Percentiles rank a stretch among this genome's conserved stretches.
Evolutionary conservation across 805 yeast genomes (phyloP).

Genomic region (Saccharomycopsis guyanensis): DNA sequence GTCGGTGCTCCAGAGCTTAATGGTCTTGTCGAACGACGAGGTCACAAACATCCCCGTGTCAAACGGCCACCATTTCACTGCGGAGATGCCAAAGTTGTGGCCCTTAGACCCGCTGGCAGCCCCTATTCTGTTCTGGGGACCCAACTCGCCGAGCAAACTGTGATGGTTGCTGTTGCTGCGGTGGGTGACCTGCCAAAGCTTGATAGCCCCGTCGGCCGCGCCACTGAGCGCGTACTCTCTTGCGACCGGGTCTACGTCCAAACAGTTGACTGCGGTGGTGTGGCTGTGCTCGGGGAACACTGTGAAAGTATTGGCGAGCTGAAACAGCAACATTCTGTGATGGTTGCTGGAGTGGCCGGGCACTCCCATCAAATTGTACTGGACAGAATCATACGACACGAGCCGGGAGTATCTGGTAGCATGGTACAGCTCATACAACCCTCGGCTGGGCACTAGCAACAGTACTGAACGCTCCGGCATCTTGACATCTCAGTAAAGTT

Average conservation of each 20-base stretch:
- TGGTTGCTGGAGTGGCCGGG: neutral
- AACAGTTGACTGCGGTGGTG: conserved; percentile 41
- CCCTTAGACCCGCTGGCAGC: conserved; percentile 28
- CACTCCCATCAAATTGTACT: neutral
- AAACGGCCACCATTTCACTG: conserved; percentile 79
- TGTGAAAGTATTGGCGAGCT: neutral
- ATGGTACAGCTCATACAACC: neutral
- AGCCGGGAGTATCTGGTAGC: neutral
- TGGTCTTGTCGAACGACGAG: conserved; percentile 69
- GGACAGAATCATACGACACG: neutral
- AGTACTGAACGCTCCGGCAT: too few relatives aligned
- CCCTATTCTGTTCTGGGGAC: conserved; percentile 10
- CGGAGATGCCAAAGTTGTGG: conserved; percentile 69
- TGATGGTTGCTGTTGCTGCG: conserved; percentile 21
- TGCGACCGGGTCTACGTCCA: conserved; percentile 45
- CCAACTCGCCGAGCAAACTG: conserved; percentile 10
- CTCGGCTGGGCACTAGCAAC: neutral
- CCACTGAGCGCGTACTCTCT: conserved; percentile 55
- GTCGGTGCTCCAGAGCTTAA: conserved; percentile 77
- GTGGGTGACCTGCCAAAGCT: conserved; percentile 53
- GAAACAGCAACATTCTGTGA: neutral
- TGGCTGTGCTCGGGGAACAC: neutral
- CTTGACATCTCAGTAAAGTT: too few relatives aligned
- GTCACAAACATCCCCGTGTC: conserved; percentile 83
- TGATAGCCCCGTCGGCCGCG: conserved; percentile 61